A percentile compares a stretch with the other conserved stretches of the same genome.
These are phyloP conservation scores for Parathielavia appendiculata DNA, from an alignment of 495 filamentous ascomycete species.

Conservation along the genomic window DNA sequence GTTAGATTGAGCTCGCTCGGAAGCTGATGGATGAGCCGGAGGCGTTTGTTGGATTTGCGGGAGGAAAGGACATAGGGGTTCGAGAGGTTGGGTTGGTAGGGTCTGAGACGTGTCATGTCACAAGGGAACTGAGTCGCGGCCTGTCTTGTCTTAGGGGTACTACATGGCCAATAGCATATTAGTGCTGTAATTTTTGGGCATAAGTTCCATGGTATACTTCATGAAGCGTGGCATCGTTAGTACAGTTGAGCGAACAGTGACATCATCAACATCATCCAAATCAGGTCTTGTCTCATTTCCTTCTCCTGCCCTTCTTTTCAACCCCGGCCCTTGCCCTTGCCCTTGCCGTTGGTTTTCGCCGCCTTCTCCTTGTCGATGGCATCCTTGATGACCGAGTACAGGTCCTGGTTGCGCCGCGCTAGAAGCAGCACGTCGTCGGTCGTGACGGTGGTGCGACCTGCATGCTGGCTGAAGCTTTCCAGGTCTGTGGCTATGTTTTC, in stretches of 20 bases:
- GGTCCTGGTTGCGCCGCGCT: slow-evolving; percentile 75
- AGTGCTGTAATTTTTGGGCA: background rate
- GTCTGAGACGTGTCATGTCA: no score
- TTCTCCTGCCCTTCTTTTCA: background rate
- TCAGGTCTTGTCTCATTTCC: background rate
- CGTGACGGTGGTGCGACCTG: slow-evolving; percentile 74
- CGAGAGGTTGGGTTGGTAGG: background rate
- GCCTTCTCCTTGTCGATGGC: slow-evolving; percentile 58
- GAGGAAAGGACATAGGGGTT: background rate
- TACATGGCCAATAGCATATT: no score
- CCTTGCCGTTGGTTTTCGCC: slow-evolving; percentile 27
- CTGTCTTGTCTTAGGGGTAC: no score
- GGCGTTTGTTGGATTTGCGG: no score
- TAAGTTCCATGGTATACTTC: background rate
- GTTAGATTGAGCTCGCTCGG: background rate
- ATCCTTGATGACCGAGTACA: slow-evolving; percentile 65
- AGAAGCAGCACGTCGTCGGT: slow-evolving; percentile 85
- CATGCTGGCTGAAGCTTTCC: slow-evolving; percentile 81
- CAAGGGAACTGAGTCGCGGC: no score
- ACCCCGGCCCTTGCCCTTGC: slow-evolving; percentile 12
- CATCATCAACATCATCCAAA: background rate
- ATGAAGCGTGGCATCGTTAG: background rate
- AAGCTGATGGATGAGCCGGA: background rate
- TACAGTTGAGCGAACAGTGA: background rate
- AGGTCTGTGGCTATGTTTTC: slow-evolving; percentile 72